phyloP scores from a whole-genome alignment of 129 eudicot genomes.

The Artemisia tridentata region DNA sequence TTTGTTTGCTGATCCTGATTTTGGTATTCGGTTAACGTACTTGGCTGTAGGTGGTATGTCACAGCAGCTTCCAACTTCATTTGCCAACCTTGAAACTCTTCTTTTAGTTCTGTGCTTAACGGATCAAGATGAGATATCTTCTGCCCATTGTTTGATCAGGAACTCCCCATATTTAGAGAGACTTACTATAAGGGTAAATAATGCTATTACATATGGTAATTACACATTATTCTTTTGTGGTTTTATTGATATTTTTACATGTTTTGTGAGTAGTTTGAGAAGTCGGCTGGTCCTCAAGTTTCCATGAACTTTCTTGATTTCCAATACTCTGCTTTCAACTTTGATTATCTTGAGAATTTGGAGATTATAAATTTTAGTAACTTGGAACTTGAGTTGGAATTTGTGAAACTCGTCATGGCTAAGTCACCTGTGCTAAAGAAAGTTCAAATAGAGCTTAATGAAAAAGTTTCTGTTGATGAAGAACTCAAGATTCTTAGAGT shows the following conservation, averaged over 20 bases:
- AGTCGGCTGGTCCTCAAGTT: neutral
- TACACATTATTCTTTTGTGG: neutral
- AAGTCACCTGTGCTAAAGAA: too few species aligned
- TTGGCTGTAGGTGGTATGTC: neutral
- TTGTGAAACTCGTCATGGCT: neutral
- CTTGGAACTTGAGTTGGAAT: neutral
- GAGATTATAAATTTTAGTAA: neutral
- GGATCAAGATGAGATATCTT: neutral
- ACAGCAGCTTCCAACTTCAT: constrained; percentile 7
- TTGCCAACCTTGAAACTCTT: neutral
- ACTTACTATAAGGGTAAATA: neutral
- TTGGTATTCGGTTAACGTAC: neutral
- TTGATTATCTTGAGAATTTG: neutral
- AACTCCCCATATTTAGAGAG: neutral
- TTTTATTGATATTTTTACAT: too few species aligned
- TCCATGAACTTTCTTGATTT: neutral
- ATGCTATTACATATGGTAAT: too few species aligned
- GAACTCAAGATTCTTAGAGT: neutral
- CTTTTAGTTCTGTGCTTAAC: neutral
- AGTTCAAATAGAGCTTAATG: neutral
- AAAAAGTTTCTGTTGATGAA: neutral
- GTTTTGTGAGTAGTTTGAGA: neutral
- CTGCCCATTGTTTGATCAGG: neutral
- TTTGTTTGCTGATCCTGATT: neutral
- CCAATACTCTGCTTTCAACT: neutral